These are phyloP conservation scores for Gremmenia infestans DNA, from an alignment of 2,329 filamentous ascomycete genomes.

Conservation along the genomic window DNA sequence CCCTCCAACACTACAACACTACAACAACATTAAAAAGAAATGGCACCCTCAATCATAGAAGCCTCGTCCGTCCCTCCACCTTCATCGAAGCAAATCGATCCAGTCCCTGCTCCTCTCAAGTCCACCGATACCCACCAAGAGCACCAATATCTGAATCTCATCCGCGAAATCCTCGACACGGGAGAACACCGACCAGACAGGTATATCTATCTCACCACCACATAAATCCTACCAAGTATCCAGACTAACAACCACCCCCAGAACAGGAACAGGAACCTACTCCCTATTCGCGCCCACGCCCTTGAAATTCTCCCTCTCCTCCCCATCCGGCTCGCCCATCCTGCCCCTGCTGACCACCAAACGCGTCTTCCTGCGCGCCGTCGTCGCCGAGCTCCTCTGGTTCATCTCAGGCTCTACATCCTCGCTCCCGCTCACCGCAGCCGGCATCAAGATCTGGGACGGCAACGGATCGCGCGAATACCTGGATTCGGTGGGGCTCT, in stretches of 20 bases:
- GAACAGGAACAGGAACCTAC: slow-evolving; percentile 88
- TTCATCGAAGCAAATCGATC: slow-evolving; percentile 1
- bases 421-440: slow-evolving; percentile 67
- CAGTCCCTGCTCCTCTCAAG: not conserved
- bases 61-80: slow-evolving; percentile 5
- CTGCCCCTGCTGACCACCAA: slow-evolving; percentile 96
- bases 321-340: slow-evolving; percentile 52
- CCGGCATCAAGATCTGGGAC: slow-evolving; percentile 96
- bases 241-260: slow-evolving; percentile 30
- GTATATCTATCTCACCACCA: slow-evolving; percentile 38
- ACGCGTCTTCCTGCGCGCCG: slow-evolving; percentile 86
- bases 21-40: slow-evolving; percentile 2
- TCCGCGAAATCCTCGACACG: slow-evolving; percentile 72
- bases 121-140: slow-evolving; percentile 62
- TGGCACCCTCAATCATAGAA: slow-evolving; percentile 20
- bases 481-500: slow-evolving; percentile 78
- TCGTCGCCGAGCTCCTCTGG: slow-evolving; percentile 92
- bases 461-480: slow-evolving; percentile 90
- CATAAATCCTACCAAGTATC: not conserved
- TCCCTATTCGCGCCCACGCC: slow-evolving; percentile 84
- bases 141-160: slow-evolving; percentile 86
- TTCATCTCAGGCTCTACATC: slow-evolving; percentile 85
- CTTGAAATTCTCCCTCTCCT: slow-evolving; percentile 79
- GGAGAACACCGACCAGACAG: slow-evolving; percentile 89
- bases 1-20: not conserved